These are phyloP conservation scores for Crotalaria pallida DNA, from an alignment of 306 rosid species.

Conservation along the genomic window DNA sequence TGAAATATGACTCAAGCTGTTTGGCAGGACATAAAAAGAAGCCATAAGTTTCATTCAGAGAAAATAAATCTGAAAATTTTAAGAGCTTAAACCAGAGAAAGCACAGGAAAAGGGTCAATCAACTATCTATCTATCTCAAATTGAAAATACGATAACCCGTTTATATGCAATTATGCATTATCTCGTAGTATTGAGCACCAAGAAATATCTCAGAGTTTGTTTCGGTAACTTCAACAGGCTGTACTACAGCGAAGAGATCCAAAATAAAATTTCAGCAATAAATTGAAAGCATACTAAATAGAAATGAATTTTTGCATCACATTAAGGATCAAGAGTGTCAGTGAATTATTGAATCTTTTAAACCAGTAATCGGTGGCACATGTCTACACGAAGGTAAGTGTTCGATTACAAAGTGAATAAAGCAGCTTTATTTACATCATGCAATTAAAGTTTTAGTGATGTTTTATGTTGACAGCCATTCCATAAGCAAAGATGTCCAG, in stretches of 20 bases:
- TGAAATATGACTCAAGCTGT: no score
- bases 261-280: background rate
- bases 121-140: background rate
- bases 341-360: background rate
- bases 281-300: background rate
- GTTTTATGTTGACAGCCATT: background rate
- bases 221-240: background rate
- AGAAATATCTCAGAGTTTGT: background rate
- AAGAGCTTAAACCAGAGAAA: background rate
- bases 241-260: background rate
- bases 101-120: background rate
- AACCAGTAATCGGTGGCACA: background rate
- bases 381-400: background rate
- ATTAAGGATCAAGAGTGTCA: background rate
- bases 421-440: background rate
- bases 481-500: background rate
- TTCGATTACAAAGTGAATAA: background rate
- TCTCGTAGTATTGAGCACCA: background rate
- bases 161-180: background rate
- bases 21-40: no score
- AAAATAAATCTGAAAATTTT: background rate
- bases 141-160: background rate
- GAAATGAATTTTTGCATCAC: background rate
- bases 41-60: no score
- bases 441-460: background rate